Conservation (phyloP, 2,329 filamentous ascomycete genomes). For the Aureobasidium sp. region DNA sequence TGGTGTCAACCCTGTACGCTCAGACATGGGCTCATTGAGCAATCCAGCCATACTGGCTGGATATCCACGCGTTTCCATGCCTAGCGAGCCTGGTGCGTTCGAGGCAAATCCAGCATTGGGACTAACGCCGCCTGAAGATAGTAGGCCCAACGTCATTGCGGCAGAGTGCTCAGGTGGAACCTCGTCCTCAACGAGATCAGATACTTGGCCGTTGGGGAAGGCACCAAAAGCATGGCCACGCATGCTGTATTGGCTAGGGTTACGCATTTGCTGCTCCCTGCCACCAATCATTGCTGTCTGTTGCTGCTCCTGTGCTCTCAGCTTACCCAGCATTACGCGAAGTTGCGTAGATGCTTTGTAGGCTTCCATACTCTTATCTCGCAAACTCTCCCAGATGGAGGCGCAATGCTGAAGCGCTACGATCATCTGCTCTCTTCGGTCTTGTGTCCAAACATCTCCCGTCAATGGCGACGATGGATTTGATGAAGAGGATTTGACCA, state of each 20-base stretch:
- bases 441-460: constrained; percentile 35
- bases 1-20: constrained; percentile 27
- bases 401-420: constrained; percentile 61
- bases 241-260: neutral
- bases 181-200: constrained; percentile 44
- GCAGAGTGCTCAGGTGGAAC: constrained; percentile 53
- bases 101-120: constrained; percentile 31
- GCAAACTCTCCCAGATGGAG: constrained; percentile 71
- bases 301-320: constrained; percentile 45
- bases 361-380: constrained; percentile 76
- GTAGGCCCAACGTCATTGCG: constrained; percentile 62
- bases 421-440: constrained; percentile 63
- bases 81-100: constrained; percentile 9
- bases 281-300: constrained; percentile 17
- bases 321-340: constrained; percentile 75
- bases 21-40: constrained; percentile 26
- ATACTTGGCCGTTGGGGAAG: constrained; percentile 25
- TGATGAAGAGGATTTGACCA: constrained; percentile 22
- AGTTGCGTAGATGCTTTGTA: constrained; percentile 77
- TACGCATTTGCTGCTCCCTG: constrained; percentile 4
- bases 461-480: constrained; percentile 21
- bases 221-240: constrained; percentile 19
- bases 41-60: constrained; percentile 28
- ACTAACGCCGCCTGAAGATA: constrained; percentile 54
- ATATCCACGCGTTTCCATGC: constrained; percentile 20